phyloP scores from a whole-genome alignment of 2,329 filamentous ascomycete genomes.

The Aspergillus fructus region DNA sequence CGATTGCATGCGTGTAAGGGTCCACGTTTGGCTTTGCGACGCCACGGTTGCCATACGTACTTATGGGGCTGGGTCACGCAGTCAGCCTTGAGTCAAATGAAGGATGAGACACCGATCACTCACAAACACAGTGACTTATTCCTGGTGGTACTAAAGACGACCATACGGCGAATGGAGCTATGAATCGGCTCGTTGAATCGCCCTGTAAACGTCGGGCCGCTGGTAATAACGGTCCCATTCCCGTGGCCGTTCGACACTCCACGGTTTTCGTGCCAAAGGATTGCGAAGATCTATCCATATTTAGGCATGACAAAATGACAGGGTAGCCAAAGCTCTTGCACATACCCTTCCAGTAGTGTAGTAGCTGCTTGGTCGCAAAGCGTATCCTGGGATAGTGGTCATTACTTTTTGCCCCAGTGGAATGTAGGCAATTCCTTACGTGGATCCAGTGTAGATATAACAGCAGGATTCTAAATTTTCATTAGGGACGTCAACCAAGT shows the following conservation, averaged over 20 bases:
- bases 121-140: constrained; percentile 37
- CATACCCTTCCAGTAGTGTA: background rate
- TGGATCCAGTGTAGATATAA: background rate
- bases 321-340: background rate
- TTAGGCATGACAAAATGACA: background rate
- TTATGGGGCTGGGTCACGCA: constrained; percentile 34
- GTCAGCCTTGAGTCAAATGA: background rate
- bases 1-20: constrained; percentile 37
- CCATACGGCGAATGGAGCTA: constrained; percentile 33
- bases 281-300: constrained; percentile 27
- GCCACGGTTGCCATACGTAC: constrained; percentile 40
- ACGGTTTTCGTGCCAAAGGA: constrained; percentile 32
- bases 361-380: background rate
- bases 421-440: background rate
- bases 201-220: constrained; percentile 12
- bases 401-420: background rate
- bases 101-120: constrained; percentile 6
- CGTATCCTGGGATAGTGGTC: background rate
- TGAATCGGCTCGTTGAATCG: constrained; percentile 26
- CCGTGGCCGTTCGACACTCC: constrained; percentile 1
- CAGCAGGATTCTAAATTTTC: background rate
- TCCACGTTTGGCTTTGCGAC: constrained; percentile 38
- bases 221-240: constrained; percentile 10
- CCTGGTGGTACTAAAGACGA: constrained; percentile 27
- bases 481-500: background rate